Evolutionary conservation across 169 alveolate species (phyloP).

Genomic region (Cryptosporidium canis): DNA sequence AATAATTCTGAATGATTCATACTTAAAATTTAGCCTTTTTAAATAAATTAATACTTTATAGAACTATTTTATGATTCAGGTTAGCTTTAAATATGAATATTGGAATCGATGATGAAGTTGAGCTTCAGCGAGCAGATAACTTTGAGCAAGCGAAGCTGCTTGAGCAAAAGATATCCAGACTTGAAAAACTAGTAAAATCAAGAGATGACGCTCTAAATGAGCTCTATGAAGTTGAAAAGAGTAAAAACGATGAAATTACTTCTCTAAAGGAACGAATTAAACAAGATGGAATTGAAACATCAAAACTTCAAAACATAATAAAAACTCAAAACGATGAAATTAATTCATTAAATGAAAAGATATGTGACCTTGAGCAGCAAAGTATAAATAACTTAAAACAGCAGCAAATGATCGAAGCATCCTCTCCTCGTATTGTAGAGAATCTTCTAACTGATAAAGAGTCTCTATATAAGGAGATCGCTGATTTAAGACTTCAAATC

Average conservation of each 20-base stretch:
- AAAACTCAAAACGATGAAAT: slow-evolving; percentile 27
- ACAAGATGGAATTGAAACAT: slow-evolving; percentile 33
- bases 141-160: slow-evolving; percentile 18
- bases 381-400: slow-evolving; percentile 2
- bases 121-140: slow-evolving; percentile 4
- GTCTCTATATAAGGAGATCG: slow-evolving; percentile 67
- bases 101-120: slow-evolving; percentile 21
- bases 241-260: slow-evolving; percentile 38
- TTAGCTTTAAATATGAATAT: not conserved
- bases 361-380: slow-evolving; percentile 41
- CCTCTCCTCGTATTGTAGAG: slow-evolving; percentile 62
- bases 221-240: slow-evolving; percentile 49
- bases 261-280: slow-evolving; percentile 44
- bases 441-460: slow-evolving; percentile 34
- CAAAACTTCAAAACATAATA: slow-evolving; percentile 1
- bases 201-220: slow-evolving; percentile 67
- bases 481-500: slow-evolving; percentile 62
- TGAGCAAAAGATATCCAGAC: slow-evolving; percentile 42
- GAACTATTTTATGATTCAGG: not conserved
- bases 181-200: slow-evolving; percentile 61
- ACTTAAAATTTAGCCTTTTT: not conserved
- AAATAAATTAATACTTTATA: no score
- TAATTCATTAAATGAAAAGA: not conserved
- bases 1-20: not conserved
- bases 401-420: not conserved